Conservation (phyloP, 2,329 filamentous ascomycete genomes). For the Golovinomyces cichoracearum region DNA sequence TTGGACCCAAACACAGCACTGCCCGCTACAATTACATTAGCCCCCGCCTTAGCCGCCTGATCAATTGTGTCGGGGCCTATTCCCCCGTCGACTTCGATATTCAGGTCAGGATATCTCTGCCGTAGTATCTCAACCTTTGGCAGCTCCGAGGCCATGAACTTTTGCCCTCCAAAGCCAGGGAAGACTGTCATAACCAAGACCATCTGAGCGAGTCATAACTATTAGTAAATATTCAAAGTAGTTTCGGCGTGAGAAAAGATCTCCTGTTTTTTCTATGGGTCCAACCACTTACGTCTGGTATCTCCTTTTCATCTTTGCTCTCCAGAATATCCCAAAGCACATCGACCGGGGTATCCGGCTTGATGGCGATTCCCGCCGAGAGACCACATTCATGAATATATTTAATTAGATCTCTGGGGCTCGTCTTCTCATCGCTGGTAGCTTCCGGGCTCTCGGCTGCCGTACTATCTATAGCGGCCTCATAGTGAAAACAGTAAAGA, state of each 20-base stretch:
- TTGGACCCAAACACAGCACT: conserved; percentile 86
- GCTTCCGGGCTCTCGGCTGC: conserved; percentile 57
- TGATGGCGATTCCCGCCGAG: conserved; percentile 82
- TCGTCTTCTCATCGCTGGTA: conserved; percentile 44
- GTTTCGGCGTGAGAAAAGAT: neutral
- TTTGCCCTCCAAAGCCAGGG: conserved; percentile 90
- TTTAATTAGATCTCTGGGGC: conserved; percentile 56
- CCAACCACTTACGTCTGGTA: conserved; percentile 48
- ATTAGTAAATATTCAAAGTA: neutral
- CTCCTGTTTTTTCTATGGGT: too few relatives aligned
- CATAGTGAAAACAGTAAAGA: conserved; percentile 99
- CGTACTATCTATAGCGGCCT: conserved; percentile 63
- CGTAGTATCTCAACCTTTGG: conserved; percentile 76
- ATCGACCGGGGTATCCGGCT: conserved; percentile 72
- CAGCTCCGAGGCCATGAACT: conserved; percentile 90
- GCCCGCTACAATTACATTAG: conserved; percentile 93
- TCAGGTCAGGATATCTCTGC: conserved; percentile 62
- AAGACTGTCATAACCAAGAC: conserved; percentile 95
- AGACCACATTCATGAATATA: conserved; percentile 78
- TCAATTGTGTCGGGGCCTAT: conserved; percentile 73
- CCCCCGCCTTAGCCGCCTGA: conserved; percentile 78
- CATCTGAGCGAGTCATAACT: conserved; percentile 35
- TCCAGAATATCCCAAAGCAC: conserved; percentile 81
- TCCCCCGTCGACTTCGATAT: conserved; percentile 94
- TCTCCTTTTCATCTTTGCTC: conserved; percentile 41